phyloP scores from a whole-genome alignment of 2,329 filamentous ascomycete genomes.

The Claviceps sp. region DNA sequence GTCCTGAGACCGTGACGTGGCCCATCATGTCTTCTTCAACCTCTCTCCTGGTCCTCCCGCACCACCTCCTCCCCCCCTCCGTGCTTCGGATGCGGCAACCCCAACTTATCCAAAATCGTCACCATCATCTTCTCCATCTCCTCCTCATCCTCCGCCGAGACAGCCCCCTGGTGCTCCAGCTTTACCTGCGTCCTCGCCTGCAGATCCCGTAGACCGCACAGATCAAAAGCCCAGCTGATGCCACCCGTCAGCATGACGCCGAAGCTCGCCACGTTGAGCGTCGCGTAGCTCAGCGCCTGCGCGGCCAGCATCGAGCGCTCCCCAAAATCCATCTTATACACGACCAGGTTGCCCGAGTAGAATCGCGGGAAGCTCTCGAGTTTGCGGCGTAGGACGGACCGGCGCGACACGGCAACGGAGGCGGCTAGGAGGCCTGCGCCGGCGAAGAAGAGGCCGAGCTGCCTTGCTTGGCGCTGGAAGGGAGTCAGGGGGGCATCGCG shows the following conservation, averaged over 20 bases:
- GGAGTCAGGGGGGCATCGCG: constrained; percentile 26
- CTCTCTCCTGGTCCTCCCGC: background rate
- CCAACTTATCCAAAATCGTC: constrained; percentile 39
- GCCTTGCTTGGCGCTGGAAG: constrained; percentile 31
- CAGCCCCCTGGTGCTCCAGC: constrained; percentile 20
- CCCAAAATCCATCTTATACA: constrained; percentile 14
- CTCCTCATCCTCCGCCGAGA: constrained; percentile 37
- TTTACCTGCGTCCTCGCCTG: constrained; percentile 34
- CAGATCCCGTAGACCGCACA: constrained; percentile 56
- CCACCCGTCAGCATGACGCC: constrained; percentile 64
- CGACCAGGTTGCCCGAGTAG: constrained; percentile 47
- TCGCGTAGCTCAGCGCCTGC: constrained; percentile 75
- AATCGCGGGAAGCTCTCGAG: constrained; percentile 52
- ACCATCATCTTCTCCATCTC: constrained; percentile 50
- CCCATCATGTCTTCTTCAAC: background rate
- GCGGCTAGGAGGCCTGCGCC: constrained; percentile 65
- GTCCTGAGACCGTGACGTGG: no score
- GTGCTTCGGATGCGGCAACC: constrained; percentile 15
- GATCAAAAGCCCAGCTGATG: constrained; percentile 62
- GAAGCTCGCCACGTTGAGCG: constrained; percentile 68
- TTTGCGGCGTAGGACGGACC: constrained; percentile 53
- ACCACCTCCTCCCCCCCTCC: background rate
- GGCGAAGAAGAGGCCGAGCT: constrained; percentile 58
- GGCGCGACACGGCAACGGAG: constrained; percentile 57
- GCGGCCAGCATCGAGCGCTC: constrained; percentile 49